A percentile compares a stretch with the other conserved stretches of the same genome.
phyloP scores from a whole-genome alignment of 2,329 filamentous ascomycete species.

The Penicillium sp. region DNA sequence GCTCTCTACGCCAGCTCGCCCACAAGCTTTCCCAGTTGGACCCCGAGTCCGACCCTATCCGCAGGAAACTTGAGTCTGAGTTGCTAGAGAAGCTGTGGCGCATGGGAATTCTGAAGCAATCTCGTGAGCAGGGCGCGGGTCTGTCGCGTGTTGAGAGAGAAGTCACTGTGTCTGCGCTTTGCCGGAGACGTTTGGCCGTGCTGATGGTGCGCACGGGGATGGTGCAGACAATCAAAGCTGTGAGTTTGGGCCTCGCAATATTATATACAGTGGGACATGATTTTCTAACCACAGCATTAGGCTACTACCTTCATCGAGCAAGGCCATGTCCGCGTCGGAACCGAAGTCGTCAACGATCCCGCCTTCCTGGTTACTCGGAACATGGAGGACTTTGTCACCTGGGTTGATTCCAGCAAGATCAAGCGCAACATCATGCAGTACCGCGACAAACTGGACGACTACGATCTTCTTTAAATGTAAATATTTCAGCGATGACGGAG shows the following conservation, averaged over 20 bases:
- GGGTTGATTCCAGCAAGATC: slow-evolving; percentile 95
- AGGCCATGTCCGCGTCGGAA: slow-evolving; percentile 88
- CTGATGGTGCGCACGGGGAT: slow-evolving; percentile 90
- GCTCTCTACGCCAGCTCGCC: slow-evolving; percentile 84
- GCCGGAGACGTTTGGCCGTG: slow-evolving; percentile 79
- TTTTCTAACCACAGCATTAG: slow-evolving; percentile 30
- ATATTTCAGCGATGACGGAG: background rate
- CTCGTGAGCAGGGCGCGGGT: slow-evolving; percentile 75
- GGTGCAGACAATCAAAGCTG: slow-evolving; percentile 86
- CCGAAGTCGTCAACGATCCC: slow-evolving; percentile 86
- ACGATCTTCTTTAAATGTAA: slow-evolving; percentile 73
- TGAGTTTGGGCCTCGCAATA: slow-evolving; percentile 40
- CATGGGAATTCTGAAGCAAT: slow-evolving; percentile 80
- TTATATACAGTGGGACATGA: no score
- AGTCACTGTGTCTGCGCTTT: slow-evolving; percentile 87
- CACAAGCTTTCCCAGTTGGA: slow-evolving; percentile 82
- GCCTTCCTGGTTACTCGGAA: slow-evolving; percentile 86
- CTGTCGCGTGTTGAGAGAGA: slow-evolving; percentile 76
- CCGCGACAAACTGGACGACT: slow-evolving; percentile 92
- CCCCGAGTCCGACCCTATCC: slow-evolving; percentile 75
- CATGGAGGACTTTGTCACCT: slow-evolving; percentile 96
- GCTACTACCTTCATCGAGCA: slow-evolving; percentile 84
- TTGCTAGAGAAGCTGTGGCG: slow-evolving; percentile 90
- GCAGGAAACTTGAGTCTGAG: slow-evolving; percentile 82
- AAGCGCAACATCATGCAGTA: slow-evolving; percentile 96